Percentiles rank a stretch among this genome's conserved stretches.
These are phyloP conservation scores for Helicocarpus griseus DNA, from an alignment of 2,329 filamentous ascomycete genomes.

Conservation along the genomic window DNA sequence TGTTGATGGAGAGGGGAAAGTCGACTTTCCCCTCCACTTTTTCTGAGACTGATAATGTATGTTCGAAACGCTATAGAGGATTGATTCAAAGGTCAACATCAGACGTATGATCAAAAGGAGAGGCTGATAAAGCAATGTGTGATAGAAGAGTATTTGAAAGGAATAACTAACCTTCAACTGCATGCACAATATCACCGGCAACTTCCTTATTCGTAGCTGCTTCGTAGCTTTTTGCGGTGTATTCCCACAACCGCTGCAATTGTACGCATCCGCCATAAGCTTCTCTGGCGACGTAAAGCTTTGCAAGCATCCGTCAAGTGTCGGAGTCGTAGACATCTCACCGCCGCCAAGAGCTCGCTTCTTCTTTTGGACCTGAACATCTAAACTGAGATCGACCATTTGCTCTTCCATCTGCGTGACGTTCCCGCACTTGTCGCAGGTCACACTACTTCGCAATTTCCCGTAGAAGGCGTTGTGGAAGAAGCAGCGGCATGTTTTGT, in stretches of 20 bases:
- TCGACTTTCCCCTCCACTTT: conserved; percentile 83
- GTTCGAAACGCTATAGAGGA: conserved; percentile 56
- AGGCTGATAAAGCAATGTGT: neutral
- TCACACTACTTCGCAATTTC: conserved; percentile 80
- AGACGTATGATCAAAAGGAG: neutral
- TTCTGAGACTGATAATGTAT: conserved; percentile 61
- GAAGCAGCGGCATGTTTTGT: conserved; percentile 65
- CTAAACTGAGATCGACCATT: conserved; percentile 81
- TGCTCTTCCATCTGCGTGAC: conserved; percentile 76
- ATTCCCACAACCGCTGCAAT: conserved; percentile 68
- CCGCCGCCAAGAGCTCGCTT: conserved; percentile 31
- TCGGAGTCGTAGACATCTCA: conserved; percentile 29
- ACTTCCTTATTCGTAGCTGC: conserved; percentile 69
- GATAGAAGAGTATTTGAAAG: neutral
- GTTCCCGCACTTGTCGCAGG: conserved; percentile 77
- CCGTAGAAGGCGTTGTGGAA: conserved; percentile 93
- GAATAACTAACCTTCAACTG: conserved; percentile 68
- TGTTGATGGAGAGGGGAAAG: conserved; percentile 79
- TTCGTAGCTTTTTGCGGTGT: conserved; percentile 68
- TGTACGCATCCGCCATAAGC: conserved; percentile 65
- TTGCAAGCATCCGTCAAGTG: conserved; percentile 65
- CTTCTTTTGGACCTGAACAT: conserved; percentile 69
- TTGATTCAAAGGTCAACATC: neutral
- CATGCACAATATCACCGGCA: conserved; percentile 83
- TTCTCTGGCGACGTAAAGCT: conserved; percentile 82